Conservation (phyloP, 2,329 filamentous ascomycete genomes). For the Thelonectria blattea region DNA sequence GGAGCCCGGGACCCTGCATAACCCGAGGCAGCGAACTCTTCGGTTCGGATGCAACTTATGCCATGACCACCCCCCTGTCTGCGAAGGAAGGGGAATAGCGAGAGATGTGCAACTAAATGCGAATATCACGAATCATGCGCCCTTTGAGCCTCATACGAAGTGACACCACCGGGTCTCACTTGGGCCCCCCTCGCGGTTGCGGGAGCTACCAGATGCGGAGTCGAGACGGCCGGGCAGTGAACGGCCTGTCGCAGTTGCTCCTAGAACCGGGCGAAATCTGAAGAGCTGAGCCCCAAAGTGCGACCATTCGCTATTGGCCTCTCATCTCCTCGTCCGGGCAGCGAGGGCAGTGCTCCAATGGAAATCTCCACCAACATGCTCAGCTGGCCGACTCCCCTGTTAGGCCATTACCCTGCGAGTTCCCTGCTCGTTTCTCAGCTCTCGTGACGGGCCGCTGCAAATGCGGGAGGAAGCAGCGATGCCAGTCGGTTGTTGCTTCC, state of each 20-base stretch:
- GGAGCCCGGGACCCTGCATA: conserved; percentile 20
- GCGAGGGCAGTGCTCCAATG: conserved; percentile 11
- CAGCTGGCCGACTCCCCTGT: too few relatives aligned
- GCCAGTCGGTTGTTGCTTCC: background rate
- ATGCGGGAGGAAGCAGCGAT: background rate
- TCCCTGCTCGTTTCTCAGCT: conserved; percentile 21
- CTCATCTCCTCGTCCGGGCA: background rate
- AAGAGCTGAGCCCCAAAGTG: conserved; percentile 28
- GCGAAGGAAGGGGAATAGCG: too few relatives aligned
- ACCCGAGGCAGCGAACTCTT: too few relatives aligned
- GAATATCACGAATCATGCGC: background rate
- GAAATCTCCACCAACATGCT: too few relatives aligned
- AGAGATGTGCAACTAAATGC: background rate
- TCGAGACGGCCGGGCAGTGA: conserved; percentile 7
- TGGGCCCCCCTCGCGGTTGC: background rate
- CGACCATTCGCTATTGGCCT: background rate
- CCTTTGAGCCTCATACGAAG: conserved; percentile 11
- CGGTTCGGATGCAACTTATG: background rate
- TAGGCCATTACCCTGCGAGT: too few relatives aligned
- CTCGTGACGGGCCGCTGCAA: conserved; percentile 24
- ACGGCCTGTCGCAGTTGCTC: conserved; percentile 8
- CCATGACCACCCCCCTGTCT: too few relatives aligned
- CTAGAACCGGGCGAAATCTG: conserved; percentile 19
- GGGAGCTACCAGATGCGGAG: conserved; percentile 10
- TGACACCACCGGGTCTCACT: background rate